A percentile compares a stretch with the other conserved stretches of the same genome.
Evolutionary conservation across 495 filamentous ascomycete species (phyloP).

Genomic region (Aspergillus haitiensis): DNA sequence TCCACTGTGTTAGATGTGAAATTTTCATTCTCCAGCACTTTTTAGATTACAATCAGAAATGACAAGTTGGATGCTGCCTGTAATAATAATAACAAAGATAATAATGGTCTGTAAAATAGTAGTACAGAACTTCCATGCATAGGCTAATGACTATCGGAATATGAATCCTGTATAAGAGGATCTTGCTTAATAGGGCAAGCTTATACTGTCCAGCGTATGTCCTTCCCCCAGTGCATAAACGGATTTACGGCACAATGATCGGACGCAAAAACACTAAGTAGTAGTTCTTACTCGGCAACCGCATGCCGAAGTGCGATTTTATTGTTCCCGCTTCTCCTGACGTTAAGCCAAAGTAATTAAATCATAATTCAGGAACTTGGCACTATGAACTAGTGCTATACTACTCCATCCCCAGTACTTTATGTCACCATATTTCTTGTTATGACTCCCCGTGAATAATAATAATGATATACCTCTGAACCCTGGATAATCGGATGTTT

Average conservation of each 20-base stretch:
- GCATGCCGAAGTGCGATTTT: slow-evolving; percentile 19
- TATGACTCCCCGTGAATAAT: too few species aligned
- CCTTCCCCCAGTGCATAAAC: slow-evolving; percentile 18
- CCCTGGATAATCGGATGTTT: slow-evolving; percentile 18
- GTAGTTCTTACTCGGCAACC: slow-evolving; percentile 20
- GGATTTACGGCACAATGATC: slow-evolving; percentile 27
- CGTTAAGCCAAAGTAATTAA: too few species aligned
- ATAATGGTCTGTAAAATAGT: neutral
- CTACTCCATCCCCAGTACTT: too few species aligned
- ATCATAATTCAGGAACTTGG: too few species aligned
- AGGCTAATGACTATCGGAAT: neutral
- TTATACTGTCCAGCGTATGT: slow-evolving; percentile 1
- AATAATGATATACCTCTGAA: neutral
- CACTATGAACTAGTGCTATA: too few species aligned
- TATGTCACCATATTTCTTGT: too few species aligned
- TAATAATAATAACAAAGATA: too few species aligned
- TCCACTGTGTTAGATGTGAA: too few species aligned
- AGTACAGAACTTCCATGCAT: neutral
- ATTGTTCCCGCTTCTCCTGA: neutral
- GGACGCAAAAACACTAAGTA: neutral
- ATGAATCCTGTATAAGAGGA: slow-evolving; percentile 3
- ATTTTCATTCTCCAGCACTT: too few species aligned
- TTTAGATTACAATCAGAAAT: too few species aligned
- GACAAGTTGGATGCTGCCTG: too few species aligned
- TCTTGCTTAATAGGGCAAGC: slow-evolving; percentile 13